Base-by-base conservation (phyloP, 306 rosid species). In the Sesbania bispinosa region DNA sequence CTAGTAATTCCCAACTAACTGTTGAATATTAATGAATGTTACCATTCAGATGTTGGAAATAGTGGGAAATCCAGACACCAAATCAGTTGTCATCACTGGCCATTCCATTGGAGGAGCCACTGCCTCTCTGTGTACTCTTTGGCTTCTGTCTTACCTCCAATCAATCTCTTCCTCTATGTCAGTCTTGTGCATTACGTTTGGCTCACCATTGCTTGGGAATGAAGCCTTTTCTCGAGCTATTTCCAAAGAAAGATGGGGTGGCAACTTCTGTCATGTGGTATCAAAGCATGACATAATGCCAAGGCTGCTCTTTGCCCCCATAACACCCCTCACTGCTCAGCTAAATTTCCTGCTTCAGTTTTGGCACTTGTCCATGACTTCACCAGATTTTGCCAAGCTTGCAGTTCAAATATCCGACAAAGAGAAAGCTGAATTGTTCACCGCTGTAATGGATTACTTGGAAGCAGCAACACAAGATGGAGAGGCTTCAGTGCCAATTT, bases 211-310 rank as follows among this genome's bases (percentile, higher is more conserved):
- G 62, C 83, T 94, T 15, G 96, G 97, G 38, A 91, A 94, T 43
- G 73, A 79, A 55, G 80, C 88, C 1, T 88, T 94, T 60, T 85
- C 92, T 19, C 47, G 35, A 47, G 89, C 91, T 66, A 82, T 94
- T 73, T 84, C 73, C 20, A 80, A 68, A 64, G 92, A 87, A 76
- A 82, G 88, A 79, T 94, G 96, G 97, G 82, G 83, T 16, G 91
- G 89, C 11, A 90, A 86, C 39, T 90, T 94, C 73, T 87, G 89
- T 50, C 95, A 94, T 20, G 83, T 94, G 4, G 91, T 89, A 6
- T 85, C 97, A 30, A 86, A 77, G 51, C 85, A 86, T 47, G 98
- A 94, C 84, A 82, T 91, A 32, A 89, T 94, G 92, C 96, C 97
- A 20, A 84, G 97, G 67, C 79, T 94, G 16, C 83, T 89, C 67